phyloP scores from a whole-genome alignment of 768 basidiomycete genomes.

The Calvatia gigantea region DNA sequence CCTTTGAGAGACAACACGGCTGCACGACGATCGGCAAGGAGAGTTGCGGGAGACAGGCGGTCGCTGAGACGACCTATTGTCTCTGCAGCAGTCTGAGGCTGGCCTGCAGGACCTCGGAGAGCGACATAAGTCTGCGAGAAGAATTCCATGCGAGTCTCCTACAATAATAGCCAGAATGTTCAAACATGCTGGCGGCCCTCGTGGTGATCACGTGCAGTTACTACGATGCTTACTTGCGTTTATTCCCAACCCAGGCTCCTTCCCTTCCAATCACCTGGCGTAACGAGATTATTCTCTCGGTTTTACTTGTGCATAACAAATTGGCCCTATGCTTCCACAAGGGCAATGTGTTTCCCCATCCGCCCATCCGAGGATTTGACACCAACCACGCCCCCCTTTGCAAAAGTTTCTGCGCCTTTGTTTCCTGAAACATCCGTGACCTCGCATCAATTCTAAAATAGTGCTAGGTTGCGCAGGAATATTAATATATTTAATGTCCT shows the following conservation, averaged over 20 bases:
- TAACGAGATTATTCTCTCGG: neutral
- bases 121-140: conserved; percentile 83
- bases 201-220: conserved; percentile 1
- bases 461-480: neutral
- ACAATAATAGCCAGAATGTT: neutral
- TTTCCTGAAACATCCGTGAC: neutral
- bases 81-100: conserved; percentile 79
- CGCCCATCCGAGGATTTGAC: neutral
- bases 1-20: conserved; percentile 94
- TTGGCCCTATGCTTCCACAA: neutral
- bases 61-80: conserved; percentile 88
- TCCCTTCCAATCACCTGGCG: neutral
- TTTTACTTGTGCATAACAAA: neutral
- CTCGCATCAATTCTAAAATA: neutral
- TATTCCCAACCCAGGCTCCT: neutral
- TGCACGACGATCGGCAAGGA: conserved; percentile 88
- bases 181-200: too few species aligned
- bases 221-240: neutral
- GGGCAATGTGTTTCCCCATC: neutral
- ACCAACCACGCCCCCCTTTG: neutral
- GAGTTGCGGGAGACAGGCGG: conserved; percentile 83
- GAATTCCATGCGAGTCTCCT: conserved; percentile 68
- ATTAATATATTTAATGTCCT: neutral
- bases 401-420: neutral
- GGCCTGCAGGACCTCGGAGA: conserved; percentile 77